These are phyloP conservation scores for Gloeopeniophorella convolvens DNA, from an alignment of 768 basidiomycete genomes.

Conservation along the genomic window DNA sequence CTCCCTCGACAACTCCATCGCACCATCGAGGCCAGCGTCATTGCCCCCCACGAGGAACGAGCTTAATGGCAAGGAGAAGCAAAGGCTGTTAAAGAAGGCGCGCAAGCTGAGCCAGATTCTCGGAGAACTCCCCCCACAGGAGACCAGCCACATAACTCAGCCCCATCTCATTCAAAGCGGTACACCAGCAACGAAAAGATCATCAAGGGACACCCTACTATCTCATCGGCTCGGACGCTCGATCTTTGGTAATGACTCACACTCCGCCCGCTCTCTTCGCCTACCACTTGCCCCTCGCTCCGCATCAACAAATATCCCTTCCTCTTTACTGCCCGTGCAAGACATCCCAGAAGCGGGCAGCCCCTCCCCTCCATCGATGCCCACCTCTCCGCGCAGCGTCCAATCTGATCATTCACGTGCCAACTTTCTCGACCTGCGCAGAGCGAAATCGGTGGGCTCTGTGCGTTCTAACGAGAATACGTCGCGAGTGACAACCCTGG, in stretches of 20 bases:
- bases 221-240: background rate
- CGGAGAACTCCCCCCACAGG: constrained; percentile 30
- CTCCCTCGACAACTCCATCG: background rate
- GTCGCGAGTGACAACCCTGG: background rate
- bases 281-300: background rate
- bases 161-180: background rate
- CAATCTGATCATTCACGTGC: background rate
- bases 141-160: constrained; percentile 8
- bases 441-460: background rate
- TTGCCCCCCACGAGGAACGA: constrained; percentile 29
- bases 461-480: background rate
- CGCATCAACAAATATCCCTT: background rate
- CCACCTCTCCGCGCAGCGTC: background rate
- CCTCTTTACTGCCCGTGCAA: background rate
- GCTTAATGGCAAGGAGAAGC: constrained; percentile 32
- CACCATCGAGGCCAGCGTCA: constrained; percentile 1
- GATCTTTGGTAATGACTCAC: too few species aligned
- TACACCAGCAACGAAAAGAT: background rate
- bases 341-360: background rate
- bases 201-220: background rate
- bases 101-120: constrained; percentile 41
- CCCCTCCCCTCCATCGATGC: background rate
- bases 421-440: background rate
- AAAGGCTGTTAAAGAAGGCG: constrained; percentile 35
- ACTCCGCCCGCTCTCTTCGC: background rate